phyloP scores from a whole-genome alignment of 2,329 filamentous ascomycete genomes.

The Phyllosticta paracitricarpa region DNA sequence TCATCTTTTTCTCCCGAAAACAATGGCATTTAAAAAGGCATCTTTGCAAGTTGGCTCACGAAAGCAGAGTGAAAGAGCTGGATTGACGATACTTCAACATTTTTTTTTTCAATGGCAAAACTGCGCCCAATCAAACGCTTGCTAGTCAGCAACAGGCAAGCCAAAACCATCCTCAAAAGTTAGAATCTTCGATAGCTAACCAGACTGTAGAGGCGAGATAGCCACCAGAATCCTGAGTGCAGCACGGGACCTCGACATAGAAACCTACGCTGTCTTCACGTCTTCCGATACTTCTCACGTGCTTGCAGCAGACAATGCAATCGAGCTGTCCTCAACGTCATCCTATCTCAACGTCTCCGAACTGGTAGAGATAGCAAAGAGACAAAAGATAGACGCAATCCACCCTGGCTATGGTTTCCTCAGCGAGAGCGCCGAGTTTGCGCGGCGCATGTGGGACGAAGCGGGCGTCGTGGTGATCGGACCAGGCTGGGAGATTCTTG shows the following conservation, averaged over 20 bases:
- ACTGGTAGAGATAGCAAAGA: constrained; percentile 38
- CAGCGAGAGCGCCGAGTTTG: constrained; percentile 45
- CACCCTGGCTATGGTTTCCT: constrained; percentile 56
- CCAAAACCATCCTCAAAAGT: background rate
- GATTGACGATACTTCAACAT: background rate
- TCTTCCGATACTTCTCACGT: constrained; percentile 46
- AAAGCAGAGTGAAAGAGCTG: background rate
- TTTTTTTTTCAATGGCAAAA: constrained; percentile 3
- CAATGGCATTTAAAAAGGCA: background rate
- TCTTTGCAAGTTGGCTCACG: constrained; percentile 12
- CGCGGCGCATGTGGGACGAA: constrained; percentile 40
- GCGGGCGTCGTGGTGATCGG: constrained; percentile 42
- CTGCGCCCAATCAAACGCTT: constrained; percentile 38
- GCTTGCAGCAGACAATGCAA: constrained; percentile 39
- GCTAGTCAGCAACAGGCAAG: constrained; percentile 39
- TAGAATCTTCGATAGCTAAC: constrained; percentile 24
- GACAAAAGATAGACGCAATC: constrained; percentile 44
- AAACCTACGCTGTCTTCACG: constrained; percentile 48
- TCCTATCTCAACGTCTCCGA: constrained; percentile 44
- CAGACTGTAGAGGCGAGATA: constrained; percentile 46
- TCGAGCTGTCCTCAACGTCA: constrained; percentile 41
- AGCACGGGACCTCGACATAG: constrained; percentile 47
- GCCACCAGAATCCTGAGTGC: constrained; percentile 50
- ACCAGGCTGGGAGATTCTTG: constrained; percentile 48
- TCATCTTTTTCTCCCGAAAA: no score